Evolutionary conservation across 768 basidiomycete species (phyloP).

Genomic region (Psilocybe sp.): DNA sequence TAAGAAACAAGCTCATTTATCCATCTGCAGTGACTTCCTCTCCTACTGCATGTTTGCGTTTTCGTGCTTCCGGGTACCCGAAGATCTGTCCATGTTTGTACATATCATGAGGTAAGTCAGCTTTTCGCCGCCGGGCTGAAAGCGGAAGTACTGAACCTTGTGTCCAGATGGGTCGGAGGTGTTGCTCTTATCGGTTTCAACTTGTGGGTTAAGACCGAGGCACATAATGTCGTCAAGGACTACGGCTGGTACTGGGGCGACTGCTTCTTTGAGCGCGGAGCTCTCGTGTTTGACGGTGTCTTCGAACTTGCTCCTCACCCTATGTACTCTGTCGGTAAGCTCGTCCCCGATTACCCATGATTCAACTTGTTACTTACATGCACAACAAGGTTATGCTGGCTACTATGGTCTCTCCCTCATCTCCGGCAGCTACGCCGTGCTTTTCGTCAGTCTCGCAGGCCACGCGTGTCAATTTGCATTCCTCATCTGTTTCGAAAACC

Average conservation of each 20-base stretch:
- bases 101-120: slow-evolving; percentile 69
- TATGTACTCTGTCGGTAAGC: slow-evolving; percentile 86
- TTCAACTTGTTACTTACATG: no score
- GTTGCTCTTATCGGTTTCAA: slow-evolving; percentile 88
- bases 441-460: slow-evolving; percentile 91
- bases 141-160: slow-evolving; percentile 7
- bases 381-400: slow-evolving; percentile 77
- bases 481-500: slow-evolving; percentile 93
- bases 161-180: slow-evolving; percentile 80
- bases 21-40: slow-evolving; percentile 73
- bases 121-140: not conserved
- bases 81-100: slow-evolving; percentile 65
- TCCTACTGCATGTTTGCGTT: slow-evolving; percentile 95
- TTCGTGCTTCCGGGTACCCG: slow-evolving; percentile 85
- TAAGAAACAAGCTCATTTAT: not conserved
- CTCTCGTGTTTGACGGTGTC: slow-evolving; percentile 95
- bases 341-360: not conserved
- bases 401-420: slow-evolving; percentile 96
- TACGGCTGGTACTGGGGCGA: slow-evolving; percentile 99
- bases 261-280: slow-evolving; percentile 89
- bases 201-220: slow-evolving; percentile 97
- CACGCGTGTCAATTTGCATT: slow-evolving; percentile 98
- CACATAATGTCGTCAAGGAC: slow-evolving; percentile 96
- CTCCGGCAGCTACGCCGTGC: slow-evolving; percentile 81
- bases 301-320: slow-evolving; percentile 93